phyloP scores from a whole-genome alignment of 495 filamentous ascomycete species.

The Aspergillus carlsbadensis region DNA sequence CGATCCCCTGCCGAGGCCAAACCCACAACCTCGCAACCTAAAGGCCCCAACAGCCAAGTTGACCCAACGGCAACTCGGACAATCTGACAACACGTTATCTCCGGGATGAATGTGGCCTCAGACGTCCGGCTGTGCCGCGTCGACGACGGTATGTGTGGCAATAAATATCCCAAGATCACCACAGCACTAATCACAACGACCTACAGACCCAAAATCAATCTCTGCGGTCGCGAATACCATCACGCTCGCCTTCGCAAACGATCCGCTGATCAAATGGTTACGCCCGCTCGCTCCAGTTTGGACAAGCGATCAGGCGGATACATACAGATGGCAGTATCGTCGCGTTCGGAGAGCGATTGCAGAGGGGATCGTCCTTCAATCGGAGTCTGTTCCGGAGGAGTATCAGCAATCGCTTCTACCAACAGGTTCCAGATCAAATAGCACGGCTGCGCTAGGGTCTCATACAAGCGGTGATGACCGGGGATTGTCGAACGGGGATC shows the following conservation, averaged over 20 bases:
- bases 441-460: too few relatives aligned
- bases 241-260: constrained; percentile 26
- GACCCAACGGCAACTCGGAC: too few relatives aligned
- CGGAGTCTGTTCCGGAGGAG: too few relatives aligned
- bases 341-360: constrained; percentile 24
- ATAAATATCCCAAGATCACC: neutral
- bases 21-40: too few relatives aligned
- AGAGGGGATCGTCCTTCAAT: constrained; percentile 24
- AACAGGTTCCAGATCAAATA: neutral
- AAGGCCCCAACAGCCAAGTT: too few relatives aligned
- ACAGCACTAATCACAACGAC: neutral
- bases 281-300: constrained; percentile 26
- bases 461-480: too few relatives aligned
- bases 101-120: neutral
- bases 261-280: constrained; percentile 31
- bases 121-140: neutral
- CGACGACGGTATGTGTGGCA: neutral
- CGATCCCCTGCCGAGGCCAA: too few relatives aligned
- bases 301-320: constrained; percentile 6
- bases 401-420: too few relatives aligned
- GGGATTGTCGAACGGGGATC: too few relatives aligned
- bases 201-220: constrained; percentile 7
- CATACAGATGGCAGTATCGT: constrained; percentile 29
- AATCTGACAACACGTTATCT: neutral
- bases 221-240: constrained; percentile 23